Evolutionary conservation across 2,329 filamentous ascomycete genomes (phyloP), one percentile per base, ranked within the genome.

Genomic region (Fusarium tanahbumbuense): DNA sequence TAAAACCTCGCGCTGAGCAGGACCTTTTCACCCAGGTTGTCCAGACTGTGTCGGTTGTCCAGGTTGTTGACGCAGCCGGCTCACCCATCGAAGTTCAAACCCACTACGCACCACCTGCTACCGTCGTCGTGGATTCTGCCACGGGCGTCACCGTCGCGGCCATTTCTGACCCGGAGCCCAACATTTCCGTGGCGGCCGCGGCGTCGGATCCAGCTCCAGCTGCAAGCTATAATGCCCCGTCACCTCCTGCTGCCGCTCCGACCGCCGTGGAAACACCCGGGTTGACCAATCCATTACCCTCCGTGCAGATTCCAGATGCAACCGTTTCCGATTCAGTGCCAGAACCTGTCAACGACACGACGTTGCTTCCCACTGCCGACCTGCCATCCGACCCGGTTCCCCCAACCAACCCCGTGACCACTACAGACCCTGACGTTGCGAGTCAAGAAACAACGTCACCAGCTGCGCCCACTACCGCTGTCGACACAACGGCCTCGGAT

Each of bases 1-100:
- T 66, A 58, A 57, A 63, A 45, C 68, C 68, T 55, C 66, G 57
- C 48, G 67, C 60, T 60, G 69, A 64, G 57, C 55, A 74, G 27
- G 63, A 60, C 42, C 78, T 80, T 72, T 78, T 86, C 72, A 84
- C 81, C 16, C 78, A 80, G 64, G 79, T 89, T 73, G 80, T 87
- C 56, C 82, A 87, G 76, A 88, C 87, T 71, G 78, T 89, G 68
- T 87, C 86, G 27, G 80, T 88, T 75, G 77, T 88, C 58, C 83
- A 88, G 70, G 73, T 85, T 65, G 82, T 88, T 67, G 85, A 88
- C 76, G 78, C 78, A 47, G 75, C 77, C 46, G 86, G 86, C 65
- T 80, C 79, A 28, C 79, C 83, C 50, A 73, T 87, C 47, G 77
- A 80, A 54, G 75, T 83, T 23, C 77, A 82, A 61, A 88, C 86